These are phyloP conservation scores for Populus hybrid DNA, from an alignment of 441 rosid genomes.

Conservation along the genomic window DNA sequence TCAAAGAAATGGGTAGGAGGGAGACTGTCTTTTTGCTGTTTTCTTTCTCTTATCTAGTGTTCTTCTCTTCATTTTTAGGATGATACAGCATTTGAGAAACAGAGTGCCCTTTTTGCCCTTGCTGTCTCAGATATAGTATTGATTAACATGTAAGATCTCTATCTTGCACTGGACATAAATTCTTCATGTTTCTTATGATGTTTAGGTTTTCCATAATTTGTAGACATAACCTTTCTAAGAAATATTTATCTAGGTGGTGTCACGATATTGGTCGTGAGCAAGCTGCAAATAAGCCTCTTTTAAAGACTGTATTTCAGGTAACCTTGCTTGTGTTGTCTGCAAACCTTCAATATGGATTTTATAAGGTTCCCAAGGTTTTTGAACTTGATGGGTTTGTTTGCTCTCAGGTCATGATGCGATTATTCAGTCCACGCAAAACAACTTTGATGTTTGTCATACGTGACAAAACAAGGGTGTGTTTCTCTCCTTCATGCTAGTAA, in stretches of 20 bases:
- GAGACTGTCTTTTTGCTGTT: constrained; percentile 1
- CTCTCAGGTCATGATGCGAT: too few relatives aligned
- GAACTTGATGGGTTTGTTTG: too few relatives aligned
- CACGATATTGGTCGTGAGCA: constrained; percentile 99
- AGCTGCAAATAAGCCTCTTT: constrained; percentile 52
- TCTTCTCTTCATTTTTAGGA: constrained; percentile 10
- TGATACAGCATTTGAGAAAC: too few relatives aligned
- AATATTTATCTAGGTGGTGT: constrained; percentile 67
- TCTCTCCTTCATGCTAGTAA: constrained; percentile 10
- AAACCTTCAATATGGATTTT: too few relatives aligned
- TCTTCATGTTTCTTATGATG: constrained; percentile 6
- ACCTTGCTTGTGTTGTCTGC: too few relatives aligned
- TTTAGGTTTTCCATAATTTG: not conserved
- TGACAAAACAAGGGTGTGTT: constrained; percentile 90
- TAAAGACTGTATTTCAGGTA: too few relatives aligned
- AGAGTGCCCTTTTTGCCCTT: constrained; percentile 46
- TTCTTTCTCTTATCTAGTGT: constrained; percentile 6
- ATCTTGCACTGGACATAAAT: constrained; percentile 2
- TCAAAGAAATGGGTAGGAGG: too few relatives aligned
- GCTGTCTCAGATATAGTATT: constrained; percentile 98
- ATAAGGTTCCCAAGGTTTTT: too few relatives aligned
- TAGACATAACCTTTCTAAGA: constrained; percentile 8
- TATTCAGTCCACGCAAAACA: too few relatives aligned
- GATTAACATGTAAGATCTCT: constrained; percentile 84
- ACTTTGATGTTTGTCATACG: constrained; percentile 75